Conservation (phyloP, 2,329 filamentous ascomycete species). For the Seiridium unicorne region DNA sequence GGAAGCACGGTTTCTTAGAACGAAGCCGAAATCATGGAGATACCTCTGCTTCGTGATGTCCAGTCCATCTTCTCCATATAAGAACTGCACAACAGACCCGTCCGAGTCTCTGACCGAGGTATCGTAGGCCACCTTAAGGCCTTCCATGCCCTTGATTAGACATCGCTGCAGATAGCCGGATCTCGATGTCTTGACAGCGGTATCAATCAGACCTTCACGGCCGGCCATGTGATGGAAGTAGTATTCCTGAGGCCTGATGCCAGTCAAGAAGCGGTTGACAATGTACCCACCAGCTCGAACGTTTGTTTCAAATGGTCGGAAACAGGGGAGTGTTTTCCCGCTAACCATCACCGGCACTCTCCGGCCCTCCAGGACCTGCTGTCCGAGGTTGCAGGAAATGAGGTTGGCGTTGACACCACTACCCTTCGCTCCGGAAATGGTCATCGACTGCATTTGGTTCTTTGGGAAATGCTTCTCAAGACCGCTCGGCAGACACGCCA, state of each 20-base stretch:
- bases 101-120: slow-evolving; percentile 92
- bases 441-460: slow-evolving; percentile 99
- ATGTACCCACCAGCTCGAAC: slow-evolving; percentile 91
- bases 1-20: slow-evolving; percentile 81
- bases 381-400: slow-evolving; percentile 95
- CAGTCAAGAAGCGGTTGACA: slow-evolving; percentile 94
- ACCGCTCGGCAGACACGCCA: slow-evolving; percentile 74
- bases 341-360: slow-evolving; percentile 97
- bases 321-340: slow-evolving; percentile 93
- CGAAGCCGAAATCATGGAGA: slow-evolving; percentile 84
- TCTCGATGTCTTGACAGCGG: slow-evolving; percentile 95
- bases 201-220: slow-evolving; percentile 97
- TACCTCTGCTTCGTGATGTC: slow-evolving; percentile 95
- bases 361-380: slow-evolving; percentile 92
- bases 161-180: slow-evolving; percentile 96
- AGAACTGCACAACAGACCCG: slow-evolving; percentile 88
- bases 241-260: slow-evolving; percentile 95
- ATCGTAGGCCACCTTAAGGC: slow-evolving; percentile 87
- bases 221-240: slow-evolving; percentile 99
- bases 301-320: slow-evolving; percentile 86
- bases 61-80: slow-evolving; percentile 94
- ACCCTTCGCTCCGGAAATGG: slow-evolving; percentile 92
- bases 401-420: slow-evolving; percentile 91
- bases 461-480: slow-evolving; percentile 90
- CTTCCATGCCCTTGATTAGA: slow-evolving; percentile 98